Evolutionary conservation across 2,329 filamentous ascomycete species (phyloP).

Genomic region (Cytospora chrysosperma): DNA sequence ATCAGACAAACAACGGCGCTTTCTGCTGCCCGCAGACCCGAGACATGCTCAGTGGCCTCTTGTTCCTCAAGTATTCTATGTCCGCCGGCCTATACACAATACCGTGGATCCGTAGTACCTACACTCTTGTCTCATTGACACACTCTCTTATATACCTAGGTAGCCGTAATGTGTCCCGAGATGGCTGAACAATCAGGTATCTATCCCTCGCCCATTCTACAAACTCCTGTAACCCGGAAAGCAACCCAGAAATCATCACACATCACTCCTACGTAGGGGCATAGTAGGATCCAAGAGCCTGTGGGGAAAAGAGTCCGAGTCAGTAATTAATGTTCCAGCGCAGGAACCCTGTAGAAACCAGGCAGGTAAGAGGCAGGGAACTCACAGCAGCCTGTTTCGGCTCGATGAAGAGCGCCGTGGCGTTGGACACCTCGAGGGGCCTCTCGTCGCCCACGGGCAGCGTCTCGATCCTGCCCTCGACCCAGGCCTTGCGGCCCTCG

Average conservation of each 20-base stretch:
- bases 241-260: not conserved
- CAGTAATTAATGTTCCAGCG: not conserved
- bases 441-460: slow-evolving; percentile 63
- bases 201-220: not conserved
- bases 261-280: slow-evolving; percentile 18
- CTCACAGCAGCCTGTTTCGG: slow-evolving; percentile 77
- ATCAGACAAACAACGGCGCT: slow-evolving; percentile 3
- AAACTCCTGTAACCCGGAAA: slow-evolving; percentile 5
- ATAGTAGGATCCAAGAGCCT: slow-evolving; percentile 17
- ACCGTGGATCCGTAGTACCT: no score
- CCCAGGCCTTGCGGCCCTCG: slow-evolving; percentile 93
- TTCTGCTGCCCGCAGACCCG: slow-evolving; percentile 11
- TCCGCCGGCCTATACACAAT: not conserved
- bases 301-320: not conserved
- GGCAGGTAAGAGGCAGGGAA: slow-evolving; percentile 25
- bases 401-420: slow-evolving; percentile 83
- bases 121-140: not conserved
- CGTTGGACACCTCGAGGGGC: slow-evolving; percentile 72
- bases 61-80: not conserved
- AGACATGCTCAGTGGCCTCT: not conserved
- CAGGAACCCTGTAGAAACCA: not conserved
- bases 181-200: not conserved
- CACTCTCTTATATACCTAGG: not conserved
- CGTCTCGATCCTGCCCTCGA: slow-evolving; percentile 82
- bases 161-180: not conserved